A percentile compares a stretch with the other conserved stretches of the same genome.
phyloP scores from a whole-genome alignment of 805 yeast genomes.

The Metschnikowia gruessii region DNA sequence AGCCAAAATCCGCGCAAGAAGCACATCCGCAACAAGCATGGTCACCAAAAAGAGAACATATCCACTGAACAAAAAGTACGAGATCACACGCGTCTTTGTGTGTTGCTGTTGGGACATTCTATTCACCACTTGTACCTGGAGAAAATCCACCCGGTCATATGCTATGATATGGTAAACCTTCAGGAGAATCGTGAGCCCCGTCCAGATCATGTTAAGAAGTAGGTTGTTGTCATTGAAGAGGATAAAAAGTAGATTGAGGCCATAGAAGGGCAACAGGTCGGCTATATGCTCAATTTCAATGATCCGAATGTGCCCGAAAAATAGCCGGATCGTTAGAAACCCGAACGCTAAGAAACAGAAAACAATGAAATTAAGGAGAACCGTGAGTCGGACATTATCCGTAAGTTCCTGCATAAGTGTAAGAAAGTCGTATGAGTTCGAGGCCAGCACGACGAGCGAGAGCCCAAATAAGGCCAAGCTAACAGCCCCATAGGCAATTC shows the following conservation, averaged over 20 bases:
- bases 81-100: constrained; percentile 27
- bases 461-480: constrained; percentile 13
- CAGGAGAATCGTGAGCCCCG: constrained; percentile 33
- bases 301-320: constrained; percentile 74
- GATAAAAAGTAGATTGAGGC: constrained; percentile 54
- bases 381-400: constrained; percentile 12
- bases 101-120: constrained; percentile 18
- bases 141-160: constrained; percentile 47
- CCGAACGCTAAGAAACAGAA: constrained; percentile 20
- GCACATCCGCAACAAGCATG: constrained; percentile 50
- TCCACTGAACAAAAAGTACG: constrained; percentile 33
- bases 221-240: constrained; percentile 63
- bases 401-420: constrained; percentile 19
- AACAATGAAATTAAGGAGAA: constrained; percentile 20
- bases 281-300: constrained; percentile 68
- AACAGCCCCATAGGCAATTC: constrained; percentile 14
- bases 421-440: constrained; percentile 15
- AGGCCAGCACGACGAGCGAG: constrained; percentile 14
- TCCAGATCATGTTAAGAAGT: constrained; percentile 44
- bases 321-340: constrained; percentile 34
- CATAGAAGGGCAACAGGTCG: constrained; percentile 35
- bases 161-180: constrained; percentile 79
- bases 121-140: constrained; percentile 30
- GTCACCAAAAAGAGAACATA: constrained; percentile 44
- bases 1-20: constrained; percentile 53